phyloP scores from a whole-genome alignment of 2,329 filamentous ascomycete species.

The Venturia oleaginea region DNA sequence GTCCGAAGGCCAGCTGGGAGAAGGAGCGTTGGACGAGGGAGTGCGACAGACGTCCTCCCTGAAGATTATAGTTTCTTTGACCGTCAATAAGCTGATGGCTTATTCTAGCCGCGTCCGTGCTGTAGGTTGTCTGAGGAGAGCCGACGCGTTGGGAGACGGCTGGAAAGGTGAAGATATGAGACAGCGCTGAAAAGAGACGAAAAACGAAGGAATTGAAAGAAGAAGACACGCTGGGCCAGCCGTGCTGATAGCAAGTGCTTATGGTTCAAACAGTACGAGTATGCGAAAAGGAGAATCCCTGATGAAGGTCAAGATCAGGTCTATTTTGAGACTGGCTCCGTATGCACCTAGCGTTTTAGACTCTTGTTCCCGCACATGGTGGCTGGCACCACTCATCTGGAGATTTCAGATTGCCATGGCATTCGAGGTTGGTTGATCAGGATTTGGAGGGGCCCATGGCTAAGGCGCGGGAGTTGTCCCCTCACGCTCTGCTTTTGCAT shows the following conservation, averaged over 20 bases:
- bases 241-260: not conserved
- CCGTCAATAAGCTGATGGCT: not conserved
- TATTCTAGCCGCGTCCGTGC: not conserved
- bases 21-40: not conserved
- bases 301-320: not conserved
- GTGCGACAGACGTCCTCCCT: not conserved
- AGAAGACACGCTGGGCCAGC: not conserved
- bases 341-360: not conserved
- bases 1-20: not conserved
- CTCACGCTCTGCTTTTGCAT: not conserved
- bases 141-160: not conserved
- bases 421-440: not conserved
- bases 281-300: not conserved
- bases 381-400: not conserved
- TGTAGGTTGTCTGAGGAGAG: not conserved
- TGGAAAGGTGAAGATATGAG: not conserved
- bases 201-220: not conserved
- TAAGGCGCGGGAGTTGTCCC: not conserved
- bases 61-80: not conserved
- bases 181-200: not conserved
- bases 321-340: not conserved
- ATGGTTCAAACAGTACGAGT: not conserved
- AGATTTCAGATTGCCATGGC: not conserved
- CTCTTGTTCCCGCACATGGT: not conserved
- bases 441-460: not conserved